Evolutionary conservation across 2,329 filamentous ascomycete species (phyloP), one percentile per base, ranked within the genome.

Genomic region (Aspergillus fijiensis): DNA sequence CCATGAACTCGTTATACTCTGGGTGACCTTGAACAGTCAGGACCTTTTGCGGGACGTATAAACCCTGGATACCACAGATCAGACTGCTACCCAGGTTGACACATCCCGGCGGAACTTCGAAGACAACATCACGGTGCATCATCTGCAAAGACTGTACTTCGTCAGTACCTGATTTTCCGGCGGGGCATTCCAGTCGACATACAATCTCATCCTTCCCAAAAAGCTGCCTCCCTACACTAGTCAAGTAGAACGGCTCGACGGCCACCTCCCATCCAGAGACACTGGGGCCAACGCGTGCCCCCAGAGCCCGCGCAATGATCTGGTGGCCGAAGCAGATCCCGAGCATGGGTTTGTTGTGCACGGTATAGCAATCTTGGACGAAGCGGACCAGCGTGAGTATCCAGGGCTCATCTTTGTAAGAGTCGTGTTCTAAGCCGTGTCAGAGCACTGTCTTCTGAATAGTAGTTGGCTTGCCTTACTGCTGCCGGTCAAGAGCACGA

Each of bases 261-360:
- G 80, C 77, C 14, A 81, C 68, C 65, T 82, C 80, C 79, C 80
- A 82, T 0, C 78, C 78, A 19, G 70, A 72, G 1, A 76, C 70
- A 35, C 72, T 78, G 62, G 74, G 73, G 10, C 73, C 75, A 2
- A 80, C 71, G 29, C 70, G 68, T 4, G 76, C 66, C 6, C 72
- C 72, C 29, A 79, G 67, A 2, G 80, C 79, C 2, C 80, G 71
- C 1, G 75, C 80, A 33, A 82, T 64, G 29, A 82, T 81, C 66
- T 82, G 80, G 53, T 82, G 80, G 1, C 80, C 80, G 62, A 82
- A 82, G 63, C 80, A 82, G 42, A 82, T 73, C 1, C 80, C 80
- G 10, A 82, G 71, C 0, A 81, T 70, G 5, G 72, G 75, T 55
- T 68, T 71, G 11, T 63, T 25, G 6, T 55, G n/a, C 1, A 48